Conservation (phyloP, 2,329 filamentous ascomycete species). For the Ciborinia camelliae region DNA sequence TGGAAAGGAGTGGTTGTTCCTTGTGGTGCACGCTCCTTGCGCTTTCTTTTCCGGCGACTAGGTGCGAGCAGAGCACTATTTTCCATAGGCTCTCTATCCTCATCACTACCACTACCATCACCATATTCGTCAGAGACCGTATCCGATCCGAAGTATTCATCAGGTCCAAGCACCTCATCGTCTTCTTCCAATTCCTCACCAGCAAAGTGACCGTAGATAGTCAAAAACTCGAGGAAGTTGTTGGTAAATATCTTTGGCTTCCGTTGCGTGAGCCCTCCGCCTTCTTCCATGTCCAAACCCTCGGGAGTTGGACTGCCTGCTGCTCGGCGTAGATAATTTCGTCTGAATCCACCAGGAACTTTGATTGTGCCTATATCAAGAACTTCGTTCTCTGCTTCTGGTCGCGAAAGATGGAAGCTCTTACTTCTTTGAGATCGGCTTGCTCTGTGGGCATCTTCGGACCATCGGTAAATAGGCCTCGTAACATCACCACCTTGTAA, state of each 20-base stretch:
- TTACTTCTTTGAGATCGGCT: conserved; percentile 72
- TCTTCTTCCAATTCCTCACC: conserved; percentile 97
- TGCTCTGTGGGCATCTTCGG: conserved; percentile 72
- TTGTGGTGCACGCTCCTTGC: conserved; percentile 68
- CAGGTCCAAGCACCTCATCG: conserved; percentile 79
- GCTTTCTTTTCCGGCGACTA: conserved; percentile 69
- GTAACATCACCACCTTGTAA: conserved; percentile 95
- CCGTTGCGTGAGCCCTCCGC: conserved; percentile 37
- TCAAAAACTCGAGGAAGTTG: conserved; percentile 94
- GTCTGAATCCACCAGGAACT: conserved; percentile 86
- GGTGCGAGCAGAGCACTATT: conserved; percentile 78
- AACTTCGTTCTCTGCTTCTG: conserved; percentile 74
- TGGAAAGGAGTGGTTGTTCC: conserved; percentile 77
- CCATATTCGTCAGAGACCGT: conserved; percentile 58
- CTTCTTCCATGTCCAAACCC: conserved; percentile 38
- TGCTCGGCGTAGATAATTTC: conserved; percentile 79
- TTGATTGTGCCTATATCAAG: conserved; percentile 88
- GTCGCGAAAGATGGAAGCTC: conserved; percentile 77
- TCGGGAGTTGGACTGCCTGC: conserved; percentile 59
- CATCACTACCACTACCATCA: conserved; percentile 57
- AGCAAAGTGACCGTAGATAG: conserved; percentile 94
- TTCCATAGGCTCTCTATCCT: conserved; percentile 78
- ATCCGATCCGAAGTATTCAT: conserved; percentile 87
- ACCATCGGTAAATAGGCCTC: conserved; percentile 93
- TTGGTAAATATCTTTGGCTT: conserved; percentile 71